phyloP scores from a whole-genome alignment of 2,329 filamentous ascomycete species.

The Penicillium sp. region DNA sequence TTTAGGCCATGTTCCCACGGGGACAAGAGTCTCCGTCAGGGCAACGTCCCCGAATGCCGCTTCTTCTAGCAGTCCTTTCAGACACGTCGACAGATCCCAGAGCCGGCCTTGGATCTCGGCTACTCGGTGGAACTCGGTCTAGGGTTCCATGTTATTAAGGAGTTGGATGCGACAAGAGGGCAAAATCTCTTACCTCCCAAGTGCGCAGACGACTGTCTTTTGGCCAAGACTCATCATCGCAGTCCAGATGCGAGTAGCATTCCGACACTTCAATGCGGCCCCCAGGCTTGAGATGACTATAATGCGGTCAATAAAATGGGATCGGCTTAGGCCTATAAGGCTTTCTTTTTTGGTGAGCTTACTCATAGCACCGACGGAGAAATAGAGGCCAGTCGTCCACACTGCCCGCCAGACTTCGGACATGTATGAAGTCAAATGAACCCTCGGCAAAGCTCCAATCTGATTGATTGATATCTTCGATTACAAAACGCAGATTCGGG shows the following conservation, averaged over 20 bases:
- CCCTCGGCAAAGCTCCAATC: conserved; percentile 29
- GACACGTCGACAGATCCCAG: conserved; percentile 21
- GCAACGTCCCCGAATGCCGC: conserved; percentile 32
- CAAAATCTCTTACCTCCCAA: conserved; percentile 15
- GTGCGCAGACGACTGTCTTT: conserved; percentile 12
- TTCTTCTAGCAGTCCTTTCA: conserved; percentile 21
- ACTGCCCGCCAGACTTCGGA: conserved; percentile 26
- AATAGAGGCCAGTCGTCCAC: conserved; percentile 28
- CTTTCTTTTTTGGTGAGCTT: background rate
- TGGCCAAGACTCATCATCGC: conserved; percentile 32
- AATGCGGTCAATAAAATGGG: background rate
- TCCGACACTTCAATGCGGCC: conserved; percentile 34
- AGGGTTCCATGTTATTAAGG: background rate
- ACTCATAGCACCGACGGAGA: conserved; percentile 25
- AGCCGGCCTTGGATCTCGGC: conserved; percentile 18
- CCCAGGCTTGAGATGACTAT: conserved; percentile 35
- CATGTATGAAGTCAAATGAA: conserved; percentile 37
- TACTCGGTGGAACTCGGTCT: conserved; percentile 23
- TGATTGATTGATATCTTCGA: conserved; percentile 32
- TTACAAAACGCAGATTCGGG: conserved; percentile 35
- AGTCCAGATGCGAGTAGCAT: conserved; percentile 21
- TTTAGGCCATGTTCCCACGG: conserved; percentile 37
- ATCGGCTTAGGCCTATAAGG: background rate
- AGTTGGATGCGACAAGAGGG: background rate
- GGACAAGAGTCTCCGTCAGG: conserved; percentile 25